These are phyloP conservation scores for Zygosaccharomyces rouxii DNA, from an alignment of 805 yeast species.

Conservation along the genomic window DNA sequence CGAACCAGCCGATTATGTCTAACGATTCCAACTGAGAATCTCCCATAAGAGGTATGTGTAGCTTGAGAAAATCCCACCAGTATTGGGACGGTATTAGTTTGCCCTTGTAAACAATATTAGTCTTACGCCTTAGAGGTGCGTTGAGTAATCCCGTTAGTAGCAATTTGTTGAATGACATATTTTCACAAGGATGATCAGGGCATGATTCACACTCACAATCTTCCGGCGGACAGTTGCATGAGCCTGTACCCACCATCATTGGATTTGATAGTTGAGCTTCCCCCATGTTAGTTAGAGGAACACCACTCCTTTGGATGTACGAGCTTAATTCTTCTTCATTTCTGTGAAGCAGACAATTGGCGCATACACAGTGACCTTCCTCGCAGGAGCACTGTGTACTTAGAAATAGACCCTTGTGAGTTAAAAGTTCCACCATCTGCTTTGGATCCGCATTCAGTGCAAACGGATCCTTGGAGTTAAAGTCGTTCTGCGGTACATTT, in stretches of 20 bases:
- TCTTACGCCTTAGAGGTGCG: slow-evolving; percentile 25
- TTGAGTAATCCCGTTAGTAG: slow-evolving; percentile 27
- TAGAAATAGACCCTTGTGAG: slow-evolving; percentile 32
- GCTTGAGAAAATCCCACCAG: slow-evolving; percentile 34
- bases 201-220: slow-evolving; percentile 27
- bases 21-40: slow-evolving; percentile 20
- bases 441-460: slow-evolving; percentile 1
- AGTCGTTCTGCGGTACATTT: background rate
- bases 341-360: slow-evolving; percentile 35
- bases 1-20: slow-evolving; percentile 30
- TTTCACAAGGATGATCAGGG: slow-evolving; percentile 26
- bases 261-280: slow-evolving; percentile 21
- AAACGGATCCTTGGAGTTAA: background rate
- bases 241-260: slow-evolving; percentile 4
- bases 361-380: slow-evolving; percentile 32
- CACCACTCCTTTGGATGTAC: slow-evolving; percentile 31
- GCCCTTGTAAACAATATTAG: slow-evolving; percentile 26
- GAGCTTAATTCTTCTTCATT: slow-evolving; percentile 32
- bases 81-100: slow-evolving; percentile 31
- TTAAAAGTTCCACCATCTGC: slow-evolving; percentile 30
- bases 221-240: slow-evolving; percentile 24
- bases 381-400: slow-evolving; percentile 35
- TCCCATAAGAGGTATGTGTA: slow-evolving; percentile 26
- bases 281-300: slow-evolving; percentile 29
- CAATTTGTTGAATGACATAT: slow-evolving; percentile 26